Base-by-base conservation (phyloP, 768 basidiomycete genomes). In the Kwoniella newhampshirensis region DNA sequence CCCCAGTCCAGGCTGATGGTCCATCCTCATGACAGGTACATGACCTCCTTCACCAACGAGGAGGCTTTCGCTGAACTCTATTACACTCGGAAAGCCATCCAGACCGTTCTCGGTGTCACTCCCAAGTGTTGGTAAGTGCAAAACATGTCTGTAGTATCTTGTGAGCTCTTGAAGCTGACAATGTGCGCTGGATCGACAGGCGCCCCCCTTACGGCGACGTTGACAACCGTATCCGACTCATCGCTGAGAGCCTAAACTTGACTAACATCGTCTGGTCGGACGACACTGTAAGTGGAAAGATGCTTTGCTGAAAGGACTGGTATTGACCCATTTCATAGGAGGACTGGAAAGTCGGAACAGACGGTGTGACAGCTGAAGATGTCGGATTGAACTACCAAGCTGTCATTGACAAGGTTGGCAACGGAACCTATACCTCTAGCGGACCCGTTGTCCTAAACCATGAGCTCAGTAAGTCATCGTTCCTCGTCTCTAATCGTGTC, bases 21-120 rank as follows among this genome's bases (percentile, higher is more conserved):
- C 32, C 18, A 9, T 37, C 13, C 27, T 15, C 4, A 6, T 39
- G 18, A 2, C 44, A 66, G 65, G 35, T 57, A 59, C 36, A 67
- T 90, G 88, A 89, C 89, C 4, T 84, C 86, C 1, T 56, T 75
- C 47, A 62, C 73, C 21, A 72, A 72, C 51, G 70, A 72, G 46
- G 51, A 67, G 43, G 72, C 64, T 79, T 73, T 73, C 52, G 67
- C 71, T 17, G 73, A 75, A 57, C 59, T 75, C 7, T 75, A 70
- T 58, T 75, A 75, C 57, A 72, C 73, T 37, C 55, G 57, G 6
- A 45, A 68, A 54, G 63, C 63, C 47, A 71, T 75, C 60, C 67
- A 72, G 58, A 59, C 65, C 44, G 59, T 75, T 42, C 43, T 60
- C n/a, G 73, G 73, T 32, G 59, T 75, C 25, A 72, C 70, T 17